These are phyloP conservation scores for Alternaria triticimaculans DNA, from an alignment of 2,329 filamentous ascomycete genomes.

Conservation along the genomic window DNA sequence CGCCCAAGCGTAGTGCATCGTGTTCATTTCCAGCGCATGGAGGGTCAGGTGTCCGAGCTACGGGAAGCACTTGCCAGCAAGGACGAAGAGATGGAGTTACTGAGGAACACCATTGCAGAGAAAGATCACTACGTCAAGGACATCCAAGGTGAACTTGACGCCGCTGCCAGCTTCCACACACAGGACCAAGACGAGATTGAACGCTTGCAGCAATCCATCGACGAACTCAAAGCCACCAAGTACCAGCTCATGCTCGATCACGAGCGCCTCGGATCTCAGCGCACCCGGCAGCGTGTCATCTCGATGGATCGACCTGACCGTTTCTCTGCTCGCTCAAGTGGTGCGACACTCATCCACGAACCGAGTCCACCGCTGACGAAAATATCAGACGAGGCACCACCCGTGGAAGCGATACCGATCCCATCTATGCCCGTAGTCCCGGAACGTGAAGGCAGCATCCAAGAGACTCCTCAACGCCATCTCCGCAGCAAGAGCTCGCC, in stretches of 20 bases:
- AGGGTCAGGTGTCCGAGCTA: constrained; percentile 38
- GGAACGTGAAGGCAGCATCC: constrained; percentile 22
- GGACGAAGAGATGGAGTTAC: constrained; percentile 27
- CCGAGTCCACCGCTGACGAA: constrained; percentile 22
- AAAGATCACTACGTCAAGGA: constrained; percentile 29
- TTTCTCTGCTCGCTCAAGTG: constrained; percentile 36
- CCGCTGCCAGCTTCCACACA: constrained; percentile 18
- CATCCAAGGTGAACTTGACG: constrained; percentile 27
- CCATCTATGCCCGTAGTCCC: constrained; percentile 5
- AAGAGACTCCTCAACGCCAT: constrained; percentile 24
- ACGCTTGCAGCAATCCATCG: constrained; percentile 28
- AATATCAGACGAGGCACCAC: constrained; percentile 17
- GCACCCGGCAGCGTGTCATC: constrained; percentile 27
- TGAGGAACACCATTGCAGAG: constrained; percentile 20
- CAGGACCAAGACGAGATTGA: constrained; percentile 37
- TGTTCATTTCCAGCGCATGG: constrained; percentile 44
- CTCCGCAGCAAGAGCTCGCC: constrained; percentile 19
- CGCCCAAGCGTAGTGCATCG: constrained; percentile 43
- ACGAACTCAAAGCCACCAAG: constrained; percentile 37
- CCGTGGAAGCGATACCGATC: constrained; percentile 12
- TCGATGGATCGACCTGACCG: constrained; percentile 32
- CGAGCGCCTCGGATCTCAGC: constrained; percentile 35
- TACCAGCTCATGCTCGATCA: constrained; percentile 43
- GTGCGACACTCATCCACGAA: constrained; percentile 41
- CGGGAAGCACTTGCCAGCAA: constrained; percentile 27